These are phyloP conservation scores for Alternaria conjuncta DNA, from an alignment of 2,329 filamentous ascomycete species.

Conservation along the genomic window DNA sequence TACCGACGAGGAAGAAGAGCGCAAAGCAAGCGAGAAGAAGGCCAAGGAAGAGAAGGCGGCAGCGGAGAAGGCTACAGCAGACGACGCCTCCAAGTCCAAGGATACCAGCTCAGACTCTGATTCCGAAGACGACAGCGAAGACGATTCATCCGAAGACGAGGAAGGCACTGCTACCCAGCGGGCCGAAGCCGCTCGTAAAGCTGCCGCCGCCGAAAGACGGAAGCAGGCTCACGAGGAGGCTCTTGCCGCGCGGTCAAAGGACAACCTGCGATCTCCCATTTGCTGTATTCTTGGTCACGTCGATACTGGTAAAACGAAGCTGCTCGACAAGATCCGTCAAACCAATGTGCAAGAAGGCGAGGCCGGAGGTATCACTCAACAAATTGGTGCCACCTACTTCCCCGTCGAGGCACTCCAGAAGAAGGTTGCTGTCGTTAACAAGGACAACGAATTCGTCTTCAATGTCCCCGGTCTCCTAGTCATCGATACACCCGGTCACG, in stretches of 20 bases:
- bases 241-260: constrained; percentile 86
- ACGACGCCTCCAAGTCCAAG: constrained; percentile 25
- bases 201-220: constrained; percentile 84
- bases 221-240: constrained; percentile 92
- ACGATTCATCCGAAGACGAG: constrained; percentile 73
- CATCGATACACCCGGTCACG: constrained; percentile 99
- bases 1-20: constrained; percentile 71
- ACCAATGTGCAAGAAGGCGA: constrained; percentile 99
- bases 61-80: constrained; percentile 39
- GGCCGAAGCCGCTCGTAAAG: constrained; percentile 79
- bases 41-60: constrained; percentile 31
- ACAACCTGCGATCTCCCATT: constrained; percentile 95
- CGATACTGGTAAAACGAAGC: constrained; percentile 99
- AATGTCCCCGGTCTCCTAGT: constrained; percentile 96
- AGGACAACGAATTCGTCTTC: constrained; percentile 88
- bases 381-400: constrained; percentile 99
- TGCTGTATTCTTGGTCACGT: constrained; percentile 99
- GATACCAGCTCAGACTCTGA: constrained; percentile 47
- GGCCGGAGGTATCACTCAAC: constrained; percentile 98
- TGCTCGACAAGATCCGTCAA: constrained; percentile 97
- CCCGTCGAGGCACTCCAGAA: constrained; percentile 89
- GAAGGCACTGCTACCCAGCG: constrained; percentile 74
- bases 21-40: constrained; percentile 41
- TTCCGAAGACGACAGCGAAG: constrained; percentile 55
- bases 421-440: constrained; percentile 94